phyloP scores from a whole-genome alignment of 148 eudicot genomes.

The Selenicereus undatus region DNA sequence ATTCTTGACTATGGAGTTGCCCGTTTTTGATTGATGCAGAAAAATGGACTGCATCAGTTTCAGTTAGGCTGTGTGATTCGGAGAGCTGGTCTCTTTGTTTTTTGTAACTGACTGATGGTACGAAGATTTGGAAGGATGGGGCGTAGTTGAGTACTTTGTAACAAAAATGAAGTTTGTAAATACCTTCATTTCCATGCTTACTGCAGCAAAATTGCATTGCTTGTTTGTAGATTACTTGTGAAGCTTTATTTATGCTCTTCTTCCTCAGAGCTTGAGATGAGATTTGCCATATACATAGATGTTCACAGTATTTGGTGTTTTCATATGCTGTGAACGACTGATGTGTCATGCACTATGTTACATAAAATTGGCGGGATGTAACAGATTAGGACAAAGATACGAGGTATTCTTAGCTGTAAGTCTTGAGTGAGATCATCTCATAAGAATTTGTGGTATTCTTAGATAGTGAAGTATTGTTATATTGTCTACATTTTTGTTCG shows the following conservation, averaged over 20 bases:
- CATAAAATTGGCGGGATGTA: no score
- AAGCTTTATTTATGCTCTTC: background rate
- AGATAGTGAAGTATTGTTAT: no score
- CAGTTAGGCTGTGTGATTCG: background rate
- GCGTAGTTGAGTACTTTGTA: conserved; percentile 6
- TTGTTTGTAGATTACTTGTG: background rate
- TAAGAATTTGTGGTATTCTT: no score
- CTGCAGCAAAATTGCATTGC: background rate
- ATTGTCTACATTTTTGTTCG: no score
- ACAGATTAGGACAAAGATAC: no score
- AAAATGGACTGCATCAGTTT: background rate
- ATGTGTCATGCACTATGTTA: no score
- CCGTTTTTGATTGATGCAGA: conserved; percentile 1
- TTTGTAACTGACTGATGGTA: conserved; percentile 3
- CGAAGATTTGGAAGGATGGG: background rate
- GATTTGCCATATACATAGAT: background rate
- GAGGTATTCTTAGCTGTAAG: no score
- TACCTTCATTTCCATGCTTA: conserved; percentile 1
- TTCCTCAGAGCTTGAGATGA: background rate
- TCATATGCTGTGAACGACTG: no score
- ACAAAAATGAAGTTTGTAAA: background rate
- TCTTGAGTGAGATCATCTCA: no score
- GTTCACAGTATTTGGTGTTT: background rate
- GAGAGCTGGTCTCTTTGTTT: background rate
- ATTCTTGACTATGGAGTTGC: conserved; percentile 13